Conservation (phyloP, 352 stramenopile genomes). For the Globisporangium paroecandrum region DNA sequence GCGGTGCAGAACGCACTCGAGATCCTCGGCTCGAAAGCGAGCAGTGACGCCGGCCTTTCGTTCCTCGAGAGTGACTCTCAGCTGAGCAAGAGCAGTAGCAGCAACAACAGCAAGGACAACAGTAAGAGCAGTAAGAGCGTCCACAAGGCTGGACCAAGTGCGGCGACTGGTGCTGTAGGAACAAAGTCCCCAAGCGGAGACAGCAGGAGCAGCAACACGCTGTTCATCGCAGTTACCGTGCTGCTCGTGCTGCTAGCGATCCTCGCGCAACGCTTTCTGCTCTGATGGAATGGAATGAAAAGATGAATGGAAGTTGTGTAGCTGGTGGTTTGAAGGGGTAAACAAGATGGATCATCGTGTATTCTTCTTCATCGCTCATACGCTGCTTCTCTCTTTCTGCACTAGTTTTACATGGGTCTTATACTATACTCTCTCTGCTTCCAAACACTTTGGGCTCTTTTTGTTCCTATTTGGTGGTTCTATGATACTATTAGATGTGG, state of each 20-base stretch:
- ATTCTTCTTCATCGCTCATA: not conserved
- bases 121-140: slow-evolving; percentile 2
- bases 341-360: slow-evolving; percentile 18
- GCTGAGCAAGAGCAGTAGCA: slow-evolving; percentile 13
- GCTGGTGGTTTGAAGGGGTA: not conserved
- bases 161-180: slow-evolving; percentile 11
- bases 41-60: not conserved
- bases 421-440: slow-evolving; percentile 24
- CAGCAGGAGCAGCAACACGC: not conserved
- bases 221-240: slow-evolving; percentile 37
- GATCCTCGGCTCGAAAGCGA: slow-evolving; percentile 35
- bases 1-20: slow-evolving; percentile 56
- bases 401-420: slow-evolving; percentile 22
- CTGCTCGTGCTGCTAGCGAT: slow-evolving; percentile 28
- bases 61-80: slow-evolving; percentile 19
- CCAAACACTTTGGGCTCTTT: not conserved
- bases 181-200: slow-evolving; percentile 7
- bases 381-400: slow-evolving; percentile 4
- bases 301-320: not conserved
- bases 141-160: not conserved
- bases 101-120: slow-evolving; percentile 7
- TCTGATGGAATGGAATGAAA: not conserved
- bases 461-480: slow-evolving; percentile 18
- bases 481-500: slow-evolving; percentile 14
- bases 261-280: slow-evolving; percentile 20